Evolutionary conservation across 2,329 filamentous ascomycete species (phyloP), one percentile per base, ranked within the genome.

Genomic region (Colletotrichum liaoningense): DNA sequence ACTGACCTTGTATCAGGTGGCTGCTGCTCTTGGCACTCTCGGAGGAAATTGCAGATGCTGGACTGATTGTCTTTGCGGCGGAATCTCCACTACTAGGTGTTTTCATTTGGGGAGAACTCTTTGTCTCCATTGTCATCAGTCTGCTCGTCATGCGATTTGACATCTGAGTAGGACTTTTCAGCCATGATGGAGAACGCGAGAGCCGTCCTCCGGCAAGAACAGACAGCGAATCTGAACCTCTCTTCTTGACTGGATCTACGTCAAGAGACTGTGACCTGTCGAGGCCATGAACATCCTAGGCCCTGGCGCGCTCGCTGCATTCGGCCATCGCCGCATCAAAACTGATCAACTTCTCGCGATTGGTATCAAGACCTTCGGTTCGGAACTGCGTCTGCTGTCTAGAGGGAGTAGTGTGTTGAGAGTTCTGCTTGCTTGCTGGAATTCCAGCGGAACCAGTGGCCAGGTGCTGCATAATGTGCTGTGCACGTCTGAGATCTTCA

Each of bases 391-490:
- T 30, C 7, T 38, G 26, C 46, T 52, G 35, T 6, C 19, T 8
- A 8, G 28, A 7, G 22, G 46, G 42, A 35, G 22, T n/a, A 2
- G 38, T 28, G 8, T 46, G n/a, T 19, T 24, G n/a, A 8, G 63
- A 42, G 2, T 11, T 1, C 6, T 46, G 24, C 8, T 11, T 30
- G 11, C 4, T 28, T 28, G 28, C 33, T 38, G 56, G 16, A 24
- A 24, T 8, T 12, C 26, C 54, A 19, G 26, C 30, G 63, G 73
- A 28, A 62, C 80, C 74, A 49, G 77, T 78, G 16, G 79, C 77
- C 14, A 84, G 75, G 57, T 83, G 81, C 57, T 83, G 80, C 57
- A 80, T 76, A 68, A 81, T 81, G 71, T 84, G 82, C 35, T 80
- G 78, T 22, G 79, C 75, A 59, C 77, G 77, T 63, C 83, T 78